These are phyloP conservation scores for Penicillium ucsense DNA, from an alignment of 495 filamentous ascomycete genomes.

Conservation along the genomic window DNA sequence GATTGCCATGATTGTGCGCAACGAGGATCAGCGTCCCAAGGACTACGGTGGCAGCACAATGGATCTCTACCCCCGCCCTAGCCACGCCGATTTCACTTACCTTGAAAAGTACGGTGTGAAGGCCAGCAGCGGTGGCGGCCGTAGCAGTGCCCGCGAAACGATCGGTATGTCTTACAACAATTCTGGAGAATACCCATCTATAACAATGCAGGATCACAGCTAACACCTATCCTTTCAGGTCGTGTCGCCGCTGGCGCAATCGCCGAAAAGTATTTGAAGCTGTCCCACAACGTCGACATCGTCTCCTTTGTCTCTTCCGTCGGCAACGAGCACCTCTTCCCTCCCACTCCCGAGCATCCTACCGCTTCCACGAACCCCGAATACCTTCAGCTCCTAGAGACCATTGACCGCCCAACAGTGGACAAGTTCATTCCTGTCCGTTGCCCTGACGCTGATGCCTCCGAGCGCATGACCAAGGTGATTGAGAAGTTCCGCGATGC, in stretches of 20 bases:
- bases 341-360: constrained; percentile 66
- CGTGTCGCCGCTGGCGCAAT: constrained; percentile 92
- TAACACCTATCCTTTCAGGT: constrained; percentile 27
- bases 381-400: constrained; percentile 67
- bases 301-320: constrained; percentile 85
- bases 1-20: constrained; percentile 77
- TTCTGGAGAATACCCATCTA: neutral
- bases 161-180: constrained; percentile 44
- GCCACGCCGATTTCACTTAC: constrained; percentile 95
- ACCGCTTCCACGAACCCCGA: constrained; percentile 69
- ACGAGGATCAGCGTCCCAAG: constrained; percentile 88
- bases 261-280: constrained; percentile 81
- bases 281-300: constrained; percentile 80
- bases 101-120: constrained; percentile 95
- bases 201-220: neutral
- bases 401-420: constrained; percentile 66
- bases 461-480: constrained; percentile 63
- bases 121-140: constrained; percentile 83
- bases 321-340: constrained; percentile 73
- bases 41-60: constrained; percentile 91
- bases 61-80: constrained; percentile 82
- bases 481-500: constrained; percentile 75
- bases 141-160: constrained; percentile 88
- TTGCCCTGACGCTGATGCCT: constrained; percentile 61
- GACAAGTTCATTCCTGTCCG: constrained; percentile 78